These are phyloP conservation scores for Clonostachys rosea DNA, from an alignment of 2,329 filamentous ascomycete genomes.

Conservation along the genomic window DNA sequence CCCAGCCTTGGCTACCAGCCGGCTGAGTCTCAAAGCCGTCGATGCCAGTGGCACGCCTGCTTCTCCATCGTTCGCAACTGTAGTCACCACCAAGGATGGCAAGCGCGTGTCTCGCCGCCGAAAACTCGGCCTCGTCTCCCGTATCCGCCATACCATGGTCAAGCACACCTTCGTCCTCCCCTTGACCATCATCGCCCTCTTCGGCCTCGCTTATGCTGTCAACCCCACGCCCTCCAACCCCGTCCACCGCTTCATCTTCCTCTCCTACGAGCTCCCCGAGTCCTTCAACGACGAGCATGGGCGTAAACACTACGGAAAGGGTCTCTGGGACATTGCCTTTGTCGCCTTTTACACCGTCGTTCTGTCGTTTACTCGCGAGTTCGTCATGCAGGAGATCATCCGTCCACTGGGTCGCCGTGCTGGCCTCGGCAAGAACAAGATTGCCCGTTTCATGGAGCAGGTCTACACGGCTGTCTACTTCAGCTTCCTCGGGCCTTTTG, in stretches of 20 bases:
- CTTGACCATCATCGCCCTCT: slow-evolving; percentile 58
- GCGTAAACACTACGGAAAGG: slow-evolving; percentile 77
- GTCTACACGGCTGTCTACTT: slow-evolving; percentile 94
- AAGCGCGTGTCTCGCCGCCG: slow-evolving; percentile 50
- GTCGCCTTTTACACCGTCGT: slow-evolving; percentile 87
- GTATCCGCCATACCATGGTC: slow-evolving; percentile 48
- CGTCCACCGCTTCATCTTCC: slow-evolving; percentile 77
- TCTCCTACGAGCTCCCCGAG: slow-evolving; percentile 73
- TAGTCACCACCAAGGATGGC: background rate
- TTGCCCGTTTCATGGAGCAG: slow-evolving; percentile 93
- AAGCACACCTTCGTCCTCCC: slow-evolving; percentile 64
- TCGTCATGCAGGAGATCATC: slow-evolving; percentile 88
- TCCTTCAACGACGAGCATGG: slow-evolving; percentile 24
- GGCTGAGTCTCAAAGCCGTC: slow-evolving; percentile 31
- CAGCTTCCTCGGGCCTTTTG: slow-evolving; percentile 72
- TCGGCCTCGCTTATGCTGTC: slow-evolving; percentile 65
- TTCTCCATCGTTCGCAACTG: slow-evolving; percentile 5
- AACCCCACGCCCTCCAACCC: slow-evolving; percentile 78
- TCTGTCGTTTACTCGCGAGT: slow-evolving; percentile 89
- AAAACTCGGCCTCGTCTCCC: slow-evolving; percentile 40
- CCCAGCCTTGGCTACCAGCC: slow-evolving; percentile 47
- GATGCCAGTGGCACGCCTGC: background rate
- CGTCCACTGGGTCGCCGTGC: slow-evolving; percentile 67
- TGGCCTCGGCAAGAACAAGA: slow-evolving; percentile 74
- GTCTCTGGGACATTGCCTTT: slow-evolving; percentile 80